Evolutionary conservation across 306 rosid species (phyloP).

Genomic region (Boehmeria nivea): DNA sequence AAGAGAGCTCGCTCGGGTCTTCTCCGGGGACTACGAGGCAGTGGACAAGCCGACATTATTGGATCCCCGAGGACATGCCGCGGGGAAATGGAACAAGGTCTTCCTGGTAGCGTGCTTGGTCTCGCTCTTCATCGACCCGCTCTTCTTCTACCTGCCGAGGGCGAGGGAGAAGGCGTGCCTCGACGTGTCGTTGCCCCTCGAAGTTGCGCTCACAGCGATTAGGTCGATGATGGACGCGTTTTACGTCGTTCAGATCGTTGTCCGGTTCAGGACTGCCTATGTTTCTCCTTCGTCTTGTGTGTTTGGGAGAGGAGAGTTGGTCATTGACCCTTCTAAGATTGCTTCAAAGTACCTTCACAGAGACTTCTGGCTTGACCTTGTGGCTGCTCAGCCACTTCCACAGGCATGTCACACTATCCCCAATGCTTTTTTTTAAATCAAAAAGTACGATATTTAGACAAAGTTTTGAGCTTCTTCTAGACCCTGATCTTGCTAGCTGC

Average conservation of each 20-base stretch:
- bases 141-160: background rate
- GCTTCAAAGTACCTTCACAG: background rate
- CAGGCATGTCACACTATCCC: background rate
- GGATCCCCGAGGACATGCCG: no score
- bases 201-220: background rate
- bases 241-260: background rate
- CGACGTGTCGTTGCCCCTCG: background rate
- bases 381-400: background rate
- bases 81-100: slow-evolving; percentile 3
- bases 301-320: background rate
- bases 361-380: background rate
- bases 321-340: background rate
- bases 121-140: no score
- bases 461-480: no score
- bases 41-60: no score
- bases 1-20: no score
- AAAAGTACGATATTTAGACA: no score
- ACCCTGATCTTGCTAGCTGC: no score
- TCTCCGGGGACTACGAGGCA: no score
- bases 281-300: slow-evolving; percentile 2
- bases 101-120: background rate
- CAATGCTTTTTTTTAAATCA: no score
- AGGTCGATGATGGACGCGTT: background rate
- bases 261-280: background rate
- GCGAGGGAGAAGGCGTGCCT: background rate